Conservation (phyloP, 192 early-diverging fungal genomes). For the Ambispora gerdemannii region DNA sequence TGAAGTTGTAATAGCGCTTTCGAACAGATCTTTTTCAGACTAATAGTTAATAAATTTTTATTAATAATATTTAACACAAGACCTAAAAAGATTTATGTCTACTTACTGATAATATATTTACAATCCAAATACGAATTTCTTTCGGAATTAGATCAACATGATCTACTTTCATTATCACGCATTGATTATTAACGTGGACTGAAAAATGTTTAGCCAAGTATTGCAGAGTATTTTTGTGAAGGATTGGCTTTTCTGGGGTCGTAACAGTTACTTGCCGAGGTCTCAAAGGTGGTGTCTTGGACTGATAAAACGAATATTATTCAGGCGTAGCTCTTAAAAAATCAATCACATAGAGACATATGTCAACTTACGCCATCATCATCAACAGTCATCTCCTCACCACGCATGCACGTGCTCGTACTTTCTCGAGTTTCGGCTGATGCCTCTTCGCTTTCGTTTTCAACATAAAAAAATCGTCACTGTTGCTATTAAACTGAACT, state of each 20-base stretch:
- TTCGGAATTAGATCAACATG: conserved; percentile 6
- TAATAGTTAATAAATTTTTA: conserved; percentile 12
- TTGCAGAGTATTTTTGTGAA: conserved; percentile 2
- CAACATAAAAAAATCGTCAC: too few relatives aligned
- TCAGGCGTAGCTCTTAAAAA: background rate
- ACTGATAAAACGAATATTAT: conserved; percentile 12
- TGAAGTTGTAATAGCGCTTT: conserved; percentile 4
- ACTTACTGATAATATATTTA: conserved; percentile 21
- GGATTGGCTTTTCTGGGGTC: conserved; percentile 18
- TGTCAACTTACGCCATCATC: background rate
- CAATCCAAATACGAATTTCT: conserved; percentile 12
- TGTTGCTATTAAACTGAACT: too few relatives aligned
- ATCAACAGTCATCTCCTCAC: background rate
- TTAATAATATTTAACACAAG: background rate
- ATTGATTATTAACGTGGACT: conserved; percentile 16
- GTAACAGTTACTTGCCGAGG: background rate
- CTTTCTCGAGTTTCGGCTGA: too few relatives aligned
- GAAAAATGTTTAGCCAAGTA: conserved; percentile 20
- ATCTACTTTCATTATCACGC: conserved; percentile 9
- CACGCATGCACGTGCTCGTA: too few relatives aligned
- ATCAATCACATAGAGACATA: background rate
- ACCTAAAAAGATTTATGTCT: conserved; percentile 1
- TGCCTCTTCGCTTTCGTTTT: too few relatives aligned
- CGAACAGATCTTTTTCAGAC: conserved; percentile 25
- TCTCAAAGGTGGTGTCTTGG: conserved; percentile 1